Base-by-base conservation (phyloP, 495 filamentous ascomycete species). In the Podospora anserina region DNA sequence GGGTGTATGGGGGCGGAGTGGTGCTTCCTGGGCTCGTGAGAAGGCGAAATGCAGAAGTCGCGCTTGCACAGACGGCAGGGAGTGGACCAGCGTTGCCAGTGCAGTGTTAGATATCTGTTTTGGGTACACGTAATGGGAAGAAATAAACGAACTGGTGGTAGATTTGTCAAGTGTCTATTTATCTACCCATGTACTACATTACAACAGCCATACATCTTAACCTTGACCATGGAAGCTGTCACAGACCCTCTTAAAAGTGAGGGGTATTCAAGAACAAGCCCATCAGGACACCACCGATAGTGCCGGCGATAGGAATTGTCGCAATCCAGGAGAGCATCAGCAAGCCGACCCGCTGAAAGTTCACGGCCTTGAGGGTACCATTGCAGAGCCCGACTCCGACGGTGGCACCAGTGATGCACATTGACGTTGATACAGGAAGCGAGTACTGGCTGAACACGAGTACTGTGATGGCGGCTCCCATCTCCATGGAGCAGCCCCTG, bases 401-500 rank as follows among this genome's bases (percentile, higher is more conserved):
- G 6, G 84, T 86, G 5, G 87, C 85, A 55, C 88, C 88, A 4
- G 85, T 85, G 69, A 89, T 86, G 74, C 87, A 89, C 78, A 87
- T 85, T 32, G 86, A 86, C 5, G 87, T 89, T 2, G 85, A 88
- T 20, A 89, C 82, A 7, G 87, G 87, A 15, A 88, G 83, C 11
- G 70, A 68, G 68, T 70, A 75, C 59, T 75, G 75, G 5, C 69
- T 71, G 68, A 71, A 73, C 49, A 76, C 68, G 65, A 91, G 79
- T 49, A 92, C 86, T 15, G 89, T 90, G 72, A 90, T 85, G 61
- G 88, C 90, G 4, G 88, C 85, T 19, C 89, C 89, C 44, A 92
- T 81, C 74, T 91, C 89, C 78, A 90, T 88, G 28, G 86, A 85
- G 73, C 83, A 91, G 49, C 75, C 75, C 56, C 88, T 82, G n/a